Evolutionary conservation across 495 filamentous ascomycete genomes (phyloP), one percentile per base, ranked within the genome.

Genomic region (Tuber melanosporum): DNA sequence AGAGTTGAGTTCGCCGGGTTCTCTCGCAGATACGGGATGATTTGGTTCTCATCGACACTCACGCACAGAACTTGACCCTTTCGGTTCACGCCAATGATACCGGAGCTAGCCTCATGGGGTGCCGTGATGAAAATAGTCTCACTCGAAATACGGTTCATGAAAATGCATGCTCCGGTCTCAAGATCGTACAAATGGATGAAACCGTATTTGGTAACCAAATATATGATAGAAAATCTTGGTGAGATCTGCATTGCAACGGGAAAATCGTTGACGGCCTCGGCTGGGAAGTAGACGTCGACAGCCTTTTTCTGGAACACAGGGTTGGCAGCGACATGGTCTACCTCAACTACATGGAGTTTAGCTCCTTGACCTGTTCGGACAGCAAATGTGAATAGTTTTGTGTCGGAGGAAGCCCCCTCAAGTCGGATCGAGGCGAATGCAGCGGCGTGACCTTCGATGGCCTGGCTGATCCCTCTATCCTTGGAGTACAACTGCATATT

Each of bases 121-220:
- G 94, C 91, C 19, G 94, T 97, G 22, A 94, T 94, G 86, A 99
- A 99, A 83, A 99, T 98, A 0, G 95, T 99, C 83, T 99, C 95
- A 86, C 94, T 96, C 36, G 95, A 99, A 82, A 99, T 99, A 73
- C 95, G 92, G 86, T 99, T 98, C 94, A 99, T 97, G 89, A 97
- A 99, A 83, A 99, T 95, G 83, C 94, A 95, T n/a, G 92, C 93
- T 47, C 93, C 95, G 9, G 93, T 95, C 86, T 98, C 95, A 70
- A 99, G 89, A 82, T 99, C 95, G 85, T 98, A 98, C 15, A 99
- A 89, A 85, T 99, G 95, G 80, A 99, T 98, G 86, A 98, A 99
- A 66, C 95, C 95, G 83, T 98, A 99, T 84, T 99, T 99, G 26
- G 95, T 99, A 74, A 98, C 93, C 57, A 99, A 89, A 85, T 98